A percentile compares a stretch with the other conserved stretches of the same genome.
These are phyloP conservation scores for Escallonia herrerae DNA, from an alignment of 129 eudicot species.

Conservation along the genomic window DNA sequence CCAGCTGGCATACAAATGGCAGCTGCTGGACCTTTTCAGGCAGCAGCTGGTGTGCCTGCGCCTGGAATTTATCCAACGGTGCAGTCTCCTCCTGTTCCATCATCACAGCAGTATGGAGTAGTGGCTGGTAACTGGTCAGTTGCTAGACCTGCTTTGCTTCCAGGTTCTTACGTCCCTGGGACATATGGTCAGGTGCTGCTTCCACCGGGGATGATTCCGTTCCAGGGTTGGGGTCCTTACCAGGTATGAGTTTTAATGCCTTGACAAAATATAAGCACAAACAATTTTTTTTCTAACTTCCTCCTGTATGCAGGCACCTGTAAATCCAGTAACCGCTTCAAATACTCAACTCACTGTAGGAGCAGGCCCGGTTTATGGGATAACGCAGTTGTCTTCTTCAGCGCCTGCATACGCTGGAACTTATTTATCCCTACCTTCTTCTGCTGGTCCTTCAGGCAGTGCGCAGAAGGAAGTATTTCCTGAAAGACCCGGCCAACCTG, in stretches of 20 bases:
- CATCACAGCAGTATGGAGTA: conserved; percentile 67
- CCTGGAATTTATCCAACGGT: conserved; percentile 44
- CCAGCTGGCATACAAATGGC: conserved; percentile 39
- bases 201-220: conserved; percentile 76
- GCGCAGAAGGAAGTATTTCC: conserved; percentile 56
- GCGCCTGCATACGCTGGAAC: conserved; percentile 62
- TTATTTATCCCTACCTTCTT: conserved; percentile 47
- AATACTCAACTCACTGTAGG: conserved; percentile 46
- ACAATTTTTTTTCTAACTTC: too few species aligned
- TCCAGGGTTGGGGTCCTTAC: conserved; percentile 80
- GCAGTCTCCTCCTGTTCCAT: conserved; percentile 42
- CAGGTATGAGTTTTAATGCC: conserved; percentile 32
- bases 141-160: conserved; percentile 66
- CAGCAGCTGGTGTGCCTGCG: conserved; percentile 26
- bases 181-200: conserved; percentile 63
- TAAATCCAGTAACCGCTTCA: conserved; percentile 44
- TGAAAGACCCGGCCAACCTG: conserved; percentile 87
- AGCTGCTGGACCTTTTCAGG: conserved; percentile 35
- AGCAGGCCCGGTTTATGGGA: conserved; percentile 51
- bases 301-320: conserved; percentile 43
- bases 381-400: conserved; percentile 59
- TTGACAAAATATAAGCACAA: neutral
- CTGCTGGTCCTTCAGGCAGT: conserved; percentile 55
- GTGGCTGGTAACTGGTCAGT: conserved; percentile 63
- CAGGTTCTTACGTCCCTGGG: conserved; percentile 77